phyloP scores from a whole-genome alignment of 495 filamentous ascomycete genomes.

The Talaromyces liani region DNA sequence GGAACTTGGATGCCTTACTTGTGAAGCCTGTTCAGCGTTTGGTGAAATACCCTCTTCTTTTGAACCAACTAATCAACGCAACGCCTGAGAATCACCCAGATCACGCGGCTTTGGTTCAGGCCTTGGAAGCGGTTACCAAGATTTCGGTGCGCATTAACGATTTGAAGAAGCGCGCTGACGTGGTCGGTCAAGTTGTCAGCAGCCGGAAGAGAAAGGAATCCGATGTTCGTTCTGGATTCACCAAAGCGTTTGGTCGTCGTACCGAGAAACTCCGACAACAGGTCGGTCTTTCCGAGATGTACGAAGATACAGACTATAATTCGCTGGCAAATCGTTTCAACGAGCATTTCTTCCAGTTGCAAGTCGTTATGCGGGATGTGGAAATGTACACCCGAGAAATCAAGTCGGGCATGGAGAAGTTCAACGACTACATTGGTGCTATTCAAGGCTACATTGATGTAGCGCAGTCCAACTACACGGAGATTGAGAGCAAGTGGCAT shows the following conservation, averaged over 20 bases:
- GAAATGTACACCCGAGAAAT: conserved; percentile 75
- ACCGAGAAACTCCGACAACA: conserved; percentile 71
- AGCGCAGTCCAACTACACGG: conserved; percentile 55
- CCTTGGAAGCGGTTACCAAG: conserved; percentile 55
- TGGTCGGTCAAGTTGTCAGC: conserved; percentile 78
- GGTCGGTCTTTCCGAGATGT: conserved; percentile 54
- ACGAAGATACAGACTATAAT: conserved; percentile 74
- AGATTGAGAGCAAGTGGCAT: conserved; percentile 87
- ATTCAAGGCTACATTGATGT: conserved; percentile 62
- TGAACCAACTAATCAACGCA: conserved; percentile 66
- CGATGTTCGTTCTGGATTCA: conserved; percentile 72
- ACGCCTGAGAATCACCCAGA: conserved; percentile 83
- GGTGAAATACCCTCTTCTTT: conserved; percentile 81
- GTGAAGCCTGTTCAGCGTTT: conserved; percentile 94
- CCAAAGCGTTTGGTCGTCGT: conserved; percentile 79
- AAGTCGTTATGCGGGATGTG: conserved; percentile 84
- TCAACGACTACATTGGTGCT: conserved; percentile 59
- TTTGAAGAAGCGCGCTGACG: conserved; percentile 81
- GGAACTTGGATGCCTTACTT: conserved; percentile 87
- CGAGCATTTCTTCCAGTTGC: conserved; percentile 81
- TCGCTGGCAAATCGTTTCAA: conserved; percentile 69
- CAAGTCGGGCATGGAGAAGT: conserved; percentile 61
- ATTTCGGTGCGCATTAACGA: conserved; percentile 84
- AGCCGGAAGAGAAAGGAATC: conserved; percentile 83
- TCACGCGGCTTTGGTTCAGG: conserved; percentile 53